These are phyloP conservation scores for Cyberlindnera petersonii DNA, from an alignment of 805 yeast species.

Conservation along the genomic window DNA sequence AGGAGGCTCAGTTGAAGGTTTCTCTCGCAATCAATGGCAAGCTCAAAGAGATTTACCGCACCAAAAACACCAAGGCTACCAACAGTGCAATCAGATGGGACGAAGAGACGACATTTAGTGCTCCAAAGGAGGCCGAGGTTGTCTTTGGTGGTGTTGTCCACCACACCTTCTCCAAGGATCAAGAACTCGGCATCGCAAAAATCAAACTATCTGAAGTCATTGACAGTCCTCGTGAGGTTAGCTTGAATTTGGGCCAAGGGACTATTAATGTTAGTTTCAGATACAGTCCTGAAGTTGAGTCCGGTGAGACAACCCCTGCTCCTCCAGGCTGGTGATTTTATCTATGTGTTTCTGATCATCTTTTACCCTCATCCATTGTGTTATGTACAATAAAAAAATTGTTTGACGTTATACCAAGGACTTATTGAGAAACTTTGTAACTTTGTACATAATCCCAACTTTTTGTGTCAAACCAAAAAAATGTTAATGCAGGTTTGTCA, in stretches of 20 bases:
- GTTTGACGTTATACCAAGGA: no score
- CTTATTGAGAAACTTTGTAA: no score
- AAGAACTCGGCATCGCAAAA: constrained; percentile 57
- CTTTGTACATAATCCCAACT: no score
- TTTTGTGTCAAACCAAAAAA: no score
- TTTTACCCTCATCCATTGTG: no score
- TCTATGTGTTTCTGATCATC: no score
- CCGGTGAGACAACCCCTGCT: constrained; percentile 16
- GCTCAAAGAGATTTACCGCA: constrained; percentile 57
- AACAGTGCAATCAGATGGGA: constrained; percentile 49
- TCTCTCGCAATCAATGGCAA: constrained; percentile 42
- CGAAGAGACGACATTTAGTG: constrained; percentile 65
- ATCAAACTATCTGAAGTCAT: constrained; percentile 48
- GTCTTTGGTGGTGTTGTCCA: constrained; percentile 59
- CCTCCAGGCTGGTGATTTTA: constrained; percentile 20
- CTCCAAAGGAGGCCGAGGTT: constrained; percentile 56
- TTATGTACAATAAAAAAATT: no score
- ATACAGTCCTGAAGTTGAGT: constrained; percentile 28
- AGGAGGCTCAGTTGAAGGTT: constrained; percentile 49
- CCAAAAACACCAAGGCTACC: constrained; percentile 52
- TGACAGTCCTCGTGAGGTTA: constrained; percentile 42
- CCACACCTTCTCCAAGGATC: constrained; percentile 70
- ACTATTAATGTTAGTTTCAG: constrained; percentile 40
- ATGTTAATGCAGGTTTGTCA: no score
- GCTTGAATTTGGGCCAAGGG: constrained; percentile 37